Conservation (phyloP, 2,329 filamentous ascomycete species). For the Colletotrichum camelliae region DNA sequence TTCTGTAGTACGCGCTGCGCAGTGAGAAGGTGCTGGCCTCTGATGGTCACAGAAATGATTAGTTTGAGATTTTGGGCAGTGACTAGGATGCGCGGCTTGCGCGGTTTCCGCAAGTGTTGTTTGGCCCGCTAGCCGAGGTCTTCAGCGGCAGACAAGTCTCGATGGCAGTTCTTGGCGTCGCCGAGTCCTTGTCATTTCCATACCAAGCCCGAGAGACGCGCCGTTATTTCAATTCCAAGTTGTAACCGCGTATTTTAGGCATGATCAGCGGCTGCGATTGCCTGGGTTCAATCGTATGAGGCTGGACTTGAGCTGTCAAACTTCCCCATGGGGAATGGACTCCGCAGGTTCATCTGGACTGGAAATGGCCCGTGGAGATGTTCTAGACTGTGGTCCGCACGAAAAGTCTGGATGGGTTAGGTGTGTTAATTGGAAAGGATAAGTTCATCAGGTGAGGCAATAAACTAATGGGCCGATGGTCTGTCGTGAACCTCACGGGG, state of each 20-base stretch:
- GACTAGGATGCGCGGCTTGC: neutral
- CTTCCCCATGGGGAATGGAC: neutral
- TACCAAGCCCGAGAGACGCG: neutral
- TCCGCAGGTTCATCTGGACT: neutral
- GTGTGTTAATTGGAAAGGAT: neutral
- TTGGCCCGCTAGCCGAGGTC: neutral
- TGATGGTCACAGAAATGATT: neutral
- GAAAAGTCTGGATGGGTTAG: neutral
- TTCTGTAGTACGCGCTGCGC: too few species aligned
- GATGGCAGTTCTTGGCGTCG: neutral
- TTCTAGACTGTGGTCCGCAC: neutral
- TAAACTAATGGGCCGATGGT: fast-evolving
- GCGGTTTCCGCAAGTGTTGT: neutral
- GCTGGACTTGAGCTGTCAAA: neutral
- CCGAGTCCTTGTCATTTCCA: neutral
- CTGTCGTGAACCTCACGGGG: neutral
- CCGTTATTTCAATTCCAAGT: neutral
- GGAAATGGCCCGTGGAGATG: neutral
- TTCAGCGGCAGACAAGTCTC: neutral
- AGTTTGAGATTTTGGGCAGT: neutral
- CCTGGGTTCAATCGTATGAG: neutral
- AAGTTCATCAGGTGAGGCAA: neutral
- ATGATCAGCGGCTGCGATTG: neutral
- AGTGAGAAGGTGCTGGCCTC: too few species aligned
- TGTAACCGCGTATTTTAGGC: too few species aligned